Evolutionary conservation across 345 rosid species (phyloP).

Genomic region (Eucalyptus cloeziana): DNA sequence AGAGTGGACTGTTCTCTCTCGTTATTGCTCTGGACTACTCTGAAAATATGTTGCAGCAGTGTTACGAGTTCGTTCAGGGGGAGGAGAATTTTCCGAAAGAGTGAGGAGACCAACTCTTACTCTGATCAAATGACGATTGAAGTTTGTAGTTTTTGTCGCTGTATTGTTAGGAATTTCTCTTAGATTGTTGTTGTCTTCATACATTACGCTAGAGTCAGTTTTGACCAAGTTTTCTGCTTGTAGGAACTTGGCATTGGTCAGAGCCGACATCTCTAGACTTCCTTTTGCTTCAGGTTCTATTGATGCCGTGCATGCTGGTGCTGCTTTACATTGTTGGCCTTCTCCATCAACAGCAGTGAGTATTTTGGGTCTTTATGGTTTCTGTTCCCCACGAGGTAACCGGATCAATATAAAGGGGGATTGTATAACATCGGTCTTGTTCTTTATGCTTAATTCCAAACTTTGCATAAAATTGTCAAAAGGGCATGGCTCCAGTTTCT

Average conservation of each 20-base stretch:
- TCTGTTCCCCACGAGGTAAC: background rate
- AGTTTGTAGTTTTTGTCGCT: background rate
- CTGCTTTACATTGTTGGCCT: slow-evolving; percentile 95
- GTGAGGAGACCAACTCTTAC: slow-evolving; percentile 13
- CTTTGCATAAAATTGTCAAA: background rate
- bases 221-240: background rate
- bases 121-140: background rate
- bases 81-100: slow-evolving; percentile 64
- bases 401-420: background rate
- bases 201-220: background rate
- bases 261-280: slow-evolving; percentile 86
- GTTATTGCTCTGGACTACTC: slow-evolving; percentile 84
- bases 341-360: slow-evolving; percentile 77
- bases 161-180: background rate
- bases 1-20: slow-evolving; percentile 55
- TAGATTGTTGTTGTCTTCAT: background rate
- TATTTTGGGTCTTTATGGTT: background rate
- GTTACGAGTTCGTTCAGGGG: slow-evolving; percentile 49
- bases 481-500: background rate
- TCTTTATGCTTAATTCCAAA: background rate
- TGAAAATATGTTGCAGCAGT: slow-evolving; percentile 76
- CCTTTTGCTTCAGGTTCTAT: slow-evolving; percentile 66
- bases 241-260: slow-evolving; percentile 66
- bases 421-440: background rate
- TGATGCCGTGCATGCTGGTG: slow-evolving; percentile 88